These are phyloP conservation scores for Novymonas esmeraldas DNA, from an alignment of 208 protist species.

Conservation along the genomic window DNA sequence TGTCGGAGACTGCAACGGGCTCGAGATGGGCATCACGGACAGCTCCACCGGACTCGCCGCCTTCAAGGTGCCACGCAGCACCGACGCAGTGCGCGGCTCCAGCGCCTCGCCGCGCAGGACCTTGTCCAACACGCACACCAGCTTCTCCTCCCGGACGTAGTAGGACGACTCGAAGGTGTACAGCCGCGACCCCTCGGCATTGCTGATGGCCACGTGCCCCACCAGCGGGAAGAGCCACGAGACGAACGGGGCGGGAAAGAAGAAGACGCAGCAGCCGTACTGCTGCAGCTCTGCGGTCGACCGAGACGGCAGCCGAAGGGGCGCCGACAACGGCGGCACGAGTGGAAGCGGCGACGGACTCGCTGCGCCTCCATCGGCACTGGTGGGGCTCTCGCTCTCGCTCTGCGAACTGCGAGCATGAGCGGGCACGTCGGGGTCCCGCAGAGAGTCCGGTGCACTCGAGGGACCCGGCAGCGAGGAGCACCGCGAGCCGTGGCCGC, in stretches of 20 bases:
- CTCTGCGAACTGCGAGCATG: not conserved
- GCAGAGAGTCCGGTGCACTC: too few relatives aligned
- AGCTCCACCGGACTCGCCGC: not conserved
- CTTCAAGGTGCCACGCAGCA: not conserved
- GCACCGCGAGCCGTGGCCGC: too few relatives aligned
- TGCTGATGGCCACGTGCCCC: slow-evolving; percentile 84
- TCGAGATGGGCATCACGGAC: not conserved
- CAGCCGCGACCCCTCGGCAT: slow-evolving; percentile 67
- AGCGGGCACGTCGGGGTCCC: not conserved
- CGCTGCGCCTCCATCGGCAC: not conserved
- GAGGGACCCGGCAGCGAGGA: too few relatives aligned
- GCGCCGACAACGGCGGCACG: slow-evolving; percentile 6
- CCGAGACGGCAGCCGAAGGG: slow-evolving; percentile 3
- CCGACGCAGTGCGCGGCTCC: not conserved
- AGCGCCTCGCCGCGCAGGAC: slow-evolving; percentile 28
- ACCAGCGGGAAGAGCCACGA: slow-evolving; percentile 82
- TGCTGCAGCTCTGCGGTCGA: slow-evolving; percentile 34
- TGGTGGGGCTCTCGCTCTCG: not conserved
- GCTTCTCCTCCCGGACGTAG: slow-evolving; percentile 64
- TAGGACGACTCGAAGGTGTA: slow-evolving; percentile 76
- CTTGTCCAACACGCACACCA: slow-evolving; percentile 46
- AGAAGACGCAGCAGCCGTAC: slow-evolving; percentile 89
- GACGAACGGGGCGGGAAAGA: slow-evolving; percentile 79
- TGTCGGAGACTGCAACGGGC: not conserved
- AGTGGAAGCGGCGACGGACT: not conserved